phyloP scores from a whole-genome alignment of 495 filamentous ascomycete species.

The Aspergillus ostianus region DNA sequence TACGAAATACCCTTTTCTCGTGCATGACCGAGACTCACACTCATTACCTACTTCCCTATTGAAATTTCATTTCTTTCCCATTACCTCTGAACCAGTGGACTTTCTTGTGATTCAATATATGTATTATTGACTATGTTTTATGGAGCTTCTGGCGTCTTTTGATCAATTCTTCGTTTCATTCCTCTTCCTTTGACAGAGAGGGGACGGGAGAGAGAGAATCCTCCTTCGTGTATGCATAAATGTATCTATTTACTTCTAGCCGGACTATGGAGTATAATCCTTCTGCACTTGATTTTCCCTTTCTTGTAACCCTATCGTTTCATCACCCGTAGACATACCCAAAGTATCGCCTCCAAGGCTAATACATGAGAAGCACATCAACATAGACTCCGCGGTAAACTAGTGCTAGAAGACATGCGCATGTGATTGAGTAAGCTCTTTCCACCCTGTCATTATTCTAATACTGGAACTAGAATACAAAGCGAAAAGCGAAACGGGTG shows the following conservation, averaged over 20 bases:
- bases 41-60: not conserved
- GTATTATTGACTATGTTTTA: not conserved
- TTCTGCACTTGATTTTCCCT: not conserved
- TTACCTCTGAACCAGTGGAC: not conserved
- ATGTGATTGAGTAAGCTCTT: no score
- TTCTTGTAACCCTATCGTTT: not conserved
- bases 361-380: no score
- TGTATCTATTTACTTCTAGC: slow-evolving; percentile 14
- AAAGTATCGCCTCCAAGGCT: not conserved
- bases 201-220: no score
- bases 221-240: not conserved
- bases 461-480: no score
- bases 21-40: not conserved
- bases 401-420: no score
- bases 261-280: slow-evolving; percentile 13
- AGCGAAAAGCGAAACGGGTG: no score
- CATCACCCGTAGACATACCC: not conserved
- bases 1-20: not conserved
- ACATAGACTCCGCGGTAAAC: no score
- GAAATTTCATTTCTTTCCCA: not conserved
- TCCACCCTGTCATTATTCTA: no score
- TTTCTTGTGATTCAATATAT: slow-evolving; percentile 3
- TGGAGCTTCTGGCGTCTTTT: not conserved
- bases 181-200: not conserved
- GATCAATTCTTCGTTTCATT: slow-evolving; percentile 1